Evolutionary conservation across 345 rosid species (phyloP).

Genomic region (Populus ilicifolia): DNA sequence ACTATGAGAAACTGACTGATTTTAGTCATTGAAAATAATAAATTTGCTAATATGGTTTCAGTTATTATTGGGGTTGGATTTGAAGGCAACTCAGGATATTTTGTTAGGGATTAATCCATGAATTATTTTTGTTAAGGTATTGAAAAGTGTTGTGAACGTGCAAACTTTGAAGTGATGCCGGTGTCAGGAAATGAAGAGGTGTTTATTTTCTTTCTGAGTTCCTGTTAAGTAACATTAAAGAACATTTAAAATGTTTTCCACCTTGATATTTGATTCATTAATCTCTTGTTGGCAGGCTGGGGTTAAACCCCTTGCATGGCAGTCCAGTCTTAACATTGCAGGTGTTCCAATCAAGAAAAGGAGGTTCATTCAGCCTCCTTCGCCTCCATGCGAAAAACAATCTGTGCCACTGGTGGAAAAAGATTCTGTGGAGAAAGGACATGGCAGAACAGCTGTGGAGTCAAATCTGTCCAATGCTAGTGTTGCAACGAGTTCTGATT

Average conservation of each 20-base stretch:
- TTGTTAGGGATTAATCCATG: background rate
- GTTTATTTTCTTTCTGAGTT: conserved; percentile 20
- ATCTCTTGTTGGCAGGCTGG: conserved; percentile 47
- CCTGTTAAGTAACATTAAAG: conserved; percentile 8
- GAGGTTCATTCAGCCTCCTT: conserved; percentile 45
- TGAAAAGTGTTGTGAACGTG: conserved; percentile 11
- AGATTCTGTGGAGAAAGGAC: conserved; percentile 19
- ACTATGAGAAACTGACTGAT: background rate
- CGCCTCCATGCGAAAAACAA: conserved; percentile 38
- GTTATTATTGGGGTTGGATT: background rate
- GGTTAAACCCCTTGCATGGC: conserved; percentile 40
- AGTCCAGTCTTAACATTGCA: conserved; percentile 50
- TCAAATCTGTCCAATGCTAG: conserved; percentile 28
- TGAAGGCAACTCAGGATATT: background rate
- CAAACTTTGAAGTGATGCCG: conserved; percentile 34
- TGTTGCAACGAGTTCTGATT: conserved; percentile 21
- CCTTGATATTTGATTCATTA: conserved; percentile 22
- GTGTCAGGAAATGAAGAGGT: conserved; percentile 62
- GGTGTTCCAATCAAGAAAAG: conserved; percentile 86
- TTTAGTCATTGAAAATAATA: background rate
- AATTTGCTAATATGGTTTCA: background rate
- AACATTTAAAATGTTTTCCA: conserved; percentile 5
- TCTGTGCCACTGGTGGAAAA: conserved; percentile 17
- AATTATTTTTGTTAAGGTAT: conserved; percentile 11
- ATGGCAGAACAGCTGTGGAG: conserved; percentile 18